Evolutionary conservation across 78 protist species (phyloP).

Genomic region (Thecamonas trahens): DNA sequence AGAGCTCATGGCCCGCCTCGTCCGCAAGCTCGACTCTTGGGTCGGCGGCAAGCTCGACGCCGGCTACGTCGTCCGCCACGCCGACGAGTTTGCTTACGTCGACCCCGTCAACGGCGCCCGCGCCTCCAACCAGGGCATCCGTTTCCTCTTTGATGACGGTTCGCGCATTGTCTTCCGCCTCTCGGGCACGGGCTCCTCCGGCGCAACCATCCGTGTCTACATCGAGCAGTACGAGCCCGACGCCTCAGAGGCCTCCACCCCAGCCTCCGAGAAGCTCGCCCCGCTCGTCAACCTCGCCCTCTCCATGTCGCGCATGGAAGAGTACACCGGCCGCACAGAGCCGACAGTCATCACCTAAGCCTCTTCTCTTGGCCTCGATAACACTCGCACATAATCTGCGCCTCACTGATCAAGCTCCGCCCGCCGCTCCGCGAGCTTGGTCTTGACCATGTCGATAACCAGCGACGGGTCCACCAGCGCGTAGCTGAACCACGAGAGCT

Average conservation of each 20-base stretch:
- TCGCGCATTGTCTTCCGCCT: constrained; percentile 85
- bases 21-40: neutral
- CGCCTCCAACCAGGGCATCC: constrained; percentile 73
- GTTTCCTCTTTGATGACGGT: constrained; percentile 73
- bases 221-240: constrained; percentile 64
- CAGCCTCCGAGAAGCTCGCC: constrained; percentile 25
- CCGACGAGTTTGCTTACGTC: constrained; percentile 78
- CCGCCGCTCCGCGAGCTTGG: too few species aligned
- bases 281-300: constrained; percentile 54
- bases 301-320: constrained; percentile 29
- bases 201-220: constrained; percentile 95
- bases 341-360: constrained; percentile 87
- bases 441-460: too few species aligned
- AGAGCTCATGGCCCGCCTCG: constrained; percentile 41
- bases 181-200: constrained; percentile 87
- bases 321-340: constrained; percentile 65
- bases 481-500: too few species aligned
- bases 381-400: too few species aligned
- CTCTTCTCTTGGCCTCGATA: too few species aligned
- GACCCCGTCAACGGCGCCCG: constrained; percentile 82
- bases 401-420: too few species aligned
- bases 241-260: constrained; percentile 2
- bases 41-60: neutral
- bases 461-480: too few species aligned
- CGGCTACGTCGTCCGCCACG: constrained; percentile 3